These are phyloP conservation scores for Pichia deserticola DNA, from an alignment of 805 yeast species.

Conservation along the genomic window DNA sequence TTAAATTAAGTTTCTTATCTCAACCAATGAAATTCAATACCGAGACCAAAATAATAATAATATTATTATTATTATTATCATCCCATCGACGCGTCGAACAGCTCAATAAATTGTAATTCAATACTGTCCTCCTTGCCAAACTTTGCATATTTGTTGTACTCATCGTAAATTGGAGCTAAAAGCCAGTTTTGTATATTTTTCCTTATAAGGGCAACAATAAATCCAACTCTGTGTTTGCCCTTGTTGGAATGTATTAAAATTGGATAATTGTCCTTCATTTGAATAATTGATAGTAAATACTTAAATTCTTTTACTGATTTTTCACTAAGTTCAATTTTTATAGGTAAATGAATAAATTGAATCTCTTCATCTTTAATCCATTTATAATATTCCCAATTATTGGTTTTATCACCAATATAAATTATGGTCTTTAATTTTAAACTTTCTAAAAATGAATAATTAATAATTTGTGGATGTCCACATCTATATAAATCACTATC, in stretches of 20 bases:
- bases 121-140: constrained; percentile 68
- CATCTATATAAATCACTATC: constrained; percentile 83
- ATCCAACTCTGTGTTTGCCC: constrained; percentile 96
- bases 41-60: too few relatives aligned
- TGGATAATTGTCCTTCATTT: constrained; percentile 58
- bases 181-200: constrained; percentile 90
- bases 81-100: constrained; percentile 34
- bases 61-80: too few relatives aligned
- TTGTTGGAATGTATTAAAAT: constrained; percentile 87
- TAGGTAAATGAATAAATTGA: constrained; percentile 49
- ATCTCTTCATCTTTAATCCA: constrained; percentile 49
- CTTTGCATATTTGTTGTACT: constrained; percentile 84
- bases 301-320: constrained; percentile 25
- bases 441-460: constrained; percentile 69
- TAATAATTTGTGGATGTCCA: constrained; percentile 88
- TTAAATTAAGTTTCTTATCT: too few relatives aligned
- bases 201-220: constrained; percentile 84
- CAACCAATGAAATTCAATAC: too few relatives aligned
- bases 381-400: constrained; percentile 51
- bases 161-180: constrained; percentile 86
- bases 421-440: constrained; percentile 72
- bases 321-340: constrained; percentile 33
- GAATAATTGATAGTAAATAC: constrained; percentile 28
- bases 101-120: constrained; percentile 84
- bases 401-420: constrained; percentile 73